Conservation (phyloP, 768 basidiomycete species). For the Boletus coccyginus region DNA sequence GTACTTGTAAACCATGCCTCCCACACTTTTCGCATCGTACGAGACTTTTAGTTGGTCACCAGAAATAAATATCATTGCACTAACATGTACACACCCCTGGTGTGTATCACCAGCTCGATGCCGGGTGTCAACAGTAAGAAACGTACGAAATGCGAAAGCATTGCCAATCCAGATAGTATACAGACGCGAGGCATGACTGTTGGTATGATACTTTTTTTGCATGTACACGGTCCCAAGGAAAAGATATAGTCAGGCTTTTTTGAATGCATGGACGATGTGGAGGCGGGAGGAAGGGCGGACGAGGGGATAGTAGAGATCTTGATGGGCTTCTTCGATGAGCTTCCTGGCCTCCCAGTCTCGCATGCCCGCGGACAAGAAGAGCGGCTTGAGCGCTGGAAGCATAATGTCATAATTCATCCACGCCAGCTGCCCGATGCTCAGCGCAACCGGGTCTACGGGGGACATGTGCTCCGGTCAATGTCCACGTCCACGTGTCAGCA, state of each 20-base stretch:
- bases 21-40: not conserved
- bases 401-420: constrained; percentile 74
- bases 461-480: constrained; percentile 10
- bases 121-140: not conserved
- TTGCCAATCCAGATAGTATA: constrained; percentile 64
- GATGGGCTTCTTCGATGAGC: constrained; percentile 60
- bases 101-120: constrained; percentile 2
- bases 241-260: constrained; percentile 21
- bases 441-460: constrained; percentile 48
- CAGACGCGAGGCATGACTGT: constrained; percentile 7
- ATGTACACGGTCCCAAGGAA: constrained; percentile 21
- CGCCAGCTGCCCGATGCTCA: constrained; percentile 66
- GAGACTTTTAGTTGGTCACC: constrained; percentile 2
- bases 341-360: constrained; percentile 52
- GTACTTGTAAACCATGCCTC: not conserved
- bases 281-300: constrained; percentile 49
- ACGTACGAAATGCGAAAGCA: constrained; percentile 73
- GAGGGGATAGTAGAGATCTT: constrained; percentile 61
- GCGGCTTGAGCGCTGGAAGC: constrained; percentile 58
- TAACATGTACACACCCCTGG: constrained; percentile 1
- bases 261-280: constrained; percentile 57
- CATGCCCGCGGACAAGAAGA: constrained; percentile 53
- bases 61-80: constrained; percentile 14
- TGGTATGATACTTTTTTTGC: constrained; percentile 29
- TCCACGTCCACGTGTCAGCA: constrained; percentile 2